Conservation (phyloP, 139 green algal genomes). For the Nannochloris sp. region DNA sequence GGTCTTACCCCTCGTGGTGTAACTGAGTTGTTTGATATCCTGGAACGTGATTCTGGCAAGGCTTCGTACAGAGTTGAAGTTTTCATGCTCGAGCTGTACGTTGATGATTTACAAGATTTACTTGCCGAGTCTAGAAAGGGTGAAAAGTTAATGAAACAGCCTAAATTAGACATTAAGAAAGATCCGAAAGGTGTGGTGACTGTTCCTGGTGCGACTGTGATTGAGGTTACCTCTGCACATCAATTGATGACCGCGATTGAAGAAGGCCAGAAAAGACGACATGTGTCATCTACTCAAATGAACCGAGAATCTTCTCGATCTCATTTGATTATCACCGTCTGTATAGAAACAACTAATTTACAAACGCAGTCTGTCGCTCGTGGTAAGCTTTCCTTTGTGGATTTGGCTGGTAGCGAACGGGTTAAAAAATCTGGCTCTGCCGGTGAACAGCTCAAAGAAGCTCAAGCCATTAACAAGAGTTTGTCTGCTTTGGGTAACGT, state of each 20-base stretch:
- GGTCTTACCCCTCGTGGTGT: slow-evolving; percentile 86
- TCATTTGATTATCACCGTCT: slow-evolving; percentile 91
- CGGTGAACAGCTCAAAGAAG: slow-evolving; percentile 95
- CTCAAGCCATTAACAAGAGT: slow-evolving; percentile 98
- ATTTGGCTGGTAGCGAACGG: slow-evolving; percentile 90
- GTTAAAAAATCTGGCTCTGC: slow-evolving; percentile 89
- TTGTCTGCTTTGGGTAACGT: slow-evolving; percentile 93
- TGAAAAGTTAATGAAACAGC: slow-evolving; percentile 6
- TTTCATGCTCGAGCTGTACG: slow-evolving; percentile 98
- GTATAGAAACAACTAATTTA: slow-evolving; percentile 90
- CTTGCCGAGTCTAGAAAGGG: slow-evolving; percentile 35
- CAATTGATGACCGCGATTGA: slow-evolving; percentile 61
- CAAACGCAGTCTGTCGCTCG: slow-evolving; percentile 81
- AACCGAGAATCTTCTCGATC: slow-evolving; percentile 82
- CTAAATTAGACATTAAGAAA: slow-evolving; percentile 97
- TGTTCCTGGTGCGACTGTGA: slow-evolving; percentile 70
- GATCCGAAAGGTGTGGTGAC: slow-evolving; percentile 91
- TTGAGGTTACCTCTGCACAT: slow-evolving; percentile 42
- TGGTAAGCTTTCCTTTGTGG: slow-evolving; percentile 93
- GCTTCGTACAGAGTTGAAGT: slow-evolving; percentile 70
- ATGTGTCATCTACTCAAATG: slow-evolving; percentile 59
- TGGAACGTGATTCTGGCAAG: slow-evolving; percentile 72
- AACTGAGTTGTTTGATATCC: slow-evolving; percentile 75
- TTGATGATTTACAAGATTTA: slow-evolving; percentile 79
- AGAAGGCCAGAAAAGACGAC: slow-evolving; percentile 36